Percentiles rank a stretch among this genome's conserved stretches.
Evolutionary conservation across 2,329 filamentous ascomycete species (phyloP).

Genomic region (Neopestalotiopsis rosae): DNA sequence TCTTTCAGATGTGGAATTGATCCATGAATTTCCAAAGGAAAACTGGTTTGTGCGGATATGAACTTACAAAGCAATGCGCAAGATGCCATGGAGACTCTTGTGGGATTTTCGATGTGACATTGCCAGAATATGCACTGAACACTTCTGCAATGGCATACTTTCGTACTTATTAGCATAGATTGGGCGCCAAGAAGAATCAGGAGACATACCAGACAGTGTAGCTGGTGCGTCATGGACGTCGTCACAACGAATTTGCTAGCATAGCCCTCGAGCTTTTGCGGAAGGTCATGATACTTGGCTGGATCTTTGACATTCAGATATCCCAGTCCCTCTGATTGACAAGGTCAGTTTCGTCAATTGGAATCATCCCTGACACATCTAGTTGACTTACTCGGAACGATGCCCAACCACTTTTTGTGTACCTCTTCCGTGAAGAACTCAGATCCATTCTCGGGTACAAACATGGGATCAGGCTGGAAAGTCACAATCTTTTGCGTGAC

Average conservation of each 20-base stretch:
- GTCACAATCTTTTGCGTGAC: conserved; percentile 45
- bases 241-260: conserved; percentile 43
- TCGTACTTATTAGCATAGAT: background rate
- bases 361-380: too few species aligned
- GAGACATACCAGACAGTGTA: conserved; percentile 45
- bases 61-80: conserved; percentile 42
- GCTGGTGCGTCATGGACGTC: conserved; percentile 49
- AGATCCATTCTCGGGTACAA: conserved; percentile 43
- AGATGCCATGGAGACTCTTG: conserved; percentile 42
- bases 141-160: conserved; percentile 43
- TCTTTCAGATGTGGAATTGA: background rate
- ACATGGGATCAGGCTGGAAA: conserved; percentile 42
- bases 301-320: conserved; percentile 44
- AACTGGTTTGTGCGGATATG: background rate
- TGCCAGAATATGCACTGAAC: conserved; percentile 39
- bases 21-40: background rate
- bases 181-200: too few species aligned
- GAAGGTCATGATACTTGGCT: conserved; percentile 41
- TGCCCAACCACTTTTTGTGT: conserved; percentile 41
- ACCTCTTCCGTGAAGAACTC: conserved; percentile 43
- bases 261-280: conserved; percentile 38
- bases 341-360: background rate
- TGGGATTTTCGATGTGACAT: conserved; percentile 29
- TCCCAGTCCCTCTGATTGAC: conserved; percentile 41
- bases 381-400: conserved; percentile 41